phyloP scores from a whole-genome alignment of 164 flowering plant species.

The Chimonanthus salicifolius region DNA sequence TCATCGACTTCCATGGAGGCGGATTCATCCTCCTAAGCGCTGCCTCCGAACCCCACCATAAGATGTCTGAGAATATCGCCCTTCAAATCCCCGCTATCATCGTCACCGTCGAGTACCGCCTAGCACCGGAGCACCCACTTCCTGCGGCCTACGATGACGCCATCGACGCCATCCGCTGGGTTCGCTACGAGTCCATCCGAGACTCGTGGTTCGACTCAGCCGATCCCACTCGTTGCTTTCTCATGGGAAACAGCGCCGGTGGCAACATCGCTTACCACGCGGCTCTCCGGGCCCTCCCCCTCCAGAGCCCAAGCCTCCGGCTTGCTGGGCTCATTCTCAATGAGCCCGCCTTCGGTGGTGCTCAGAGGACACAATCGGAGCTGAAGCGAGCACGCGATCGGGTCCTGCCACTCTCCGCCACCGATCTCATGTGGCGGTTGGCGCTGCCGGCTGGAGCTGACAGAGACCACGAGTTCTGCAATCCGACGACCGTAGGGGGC shows the following conservation, averaged over 20 bases:
- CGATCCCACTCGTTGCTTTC: slow-evolving; percentile 39
- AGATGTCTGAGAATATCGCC: slow-evolving; percentile 11
- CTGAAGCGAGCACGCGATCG: slow-evolving; percentile 18
- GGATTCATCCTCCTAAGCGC: slow-evolving; percentile 33
- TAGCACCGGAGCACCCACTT: not conserved
- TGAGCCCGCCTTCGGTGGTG: slow-evolving; percentile 51
- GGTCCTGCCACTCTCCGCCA: slow-evolving; percentile 32
- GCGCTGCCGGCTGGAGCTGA: slow-evolving; percentile 44
- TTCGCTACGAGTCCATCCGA: slow-evolving; percentile 8
- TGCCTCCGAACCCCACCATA: slow-evolving; percentile 31
- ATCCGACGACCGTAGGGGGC: slow-evolving; percentile 22
- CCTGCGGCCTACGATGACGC: slow-evolving; percentile 60
- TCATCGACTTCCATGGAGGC: slow-evolving; percentile 27
- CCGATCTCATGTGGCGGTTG: slow-evolving; percentile 48
- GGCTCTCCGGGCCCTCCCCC: slow-evolving; percentile 28
- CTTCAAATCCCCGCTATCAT: not conserved
- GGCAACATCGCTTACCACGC: slow-evolving; percentile 55
- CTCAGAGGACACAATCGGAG: slow-evolving; percentile 50
- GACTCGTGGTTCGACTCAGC: slow-evolving; percentile 46
- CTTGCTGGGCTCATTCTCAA: slow-evolving; percentile 48
- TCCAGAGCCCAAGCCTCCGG: slow-evolving; percentile 26
- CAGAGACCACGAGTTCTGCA: slow-evolving; percentile 52
- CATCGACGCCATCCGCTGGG: slow-evolving; percentile 36
- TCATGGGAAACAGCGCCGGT: slow-evolving; percentile 69
- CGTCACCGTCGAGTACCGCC: not conserved